Evolutionary conservation across 2,329 filamentous ascomycete species (phyloP).

Genomic region (Sarocladiaceae sp.): DNA sequence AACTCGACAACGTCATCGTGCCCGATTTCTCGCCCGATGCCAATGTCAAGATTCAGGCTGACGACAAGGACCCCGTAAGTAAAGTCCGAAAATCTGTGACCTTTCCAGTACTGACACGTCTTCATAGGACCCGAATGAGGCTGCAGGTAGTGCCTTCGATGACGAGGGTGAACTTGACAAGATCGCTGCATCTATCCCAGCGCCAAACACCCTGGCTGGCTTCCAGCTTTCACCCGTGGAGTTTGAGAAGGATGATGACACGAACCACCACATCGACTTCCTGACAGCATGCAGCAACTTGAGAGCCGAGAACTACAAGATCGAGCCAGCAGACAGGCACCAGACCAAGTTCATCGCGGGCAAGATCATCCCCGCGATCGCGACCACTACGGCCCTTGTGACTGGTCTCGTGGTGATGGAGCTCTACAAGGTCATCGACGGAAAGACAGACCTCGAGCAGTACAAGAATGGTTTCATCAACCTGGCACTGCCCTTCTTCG

Average conservation of each 20-base stretch:
- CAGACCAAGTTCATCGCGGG: slow-evolving; percentile 99
- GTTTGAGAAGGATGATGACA: slow-evolving; percentile 98
- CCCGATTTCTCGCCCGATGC: slow-evolving; percentile 91
- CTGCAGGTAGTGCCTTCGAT: slow-evolving; percentile 55
- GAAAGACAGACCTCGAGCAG: slow-evolving; percentile 93
- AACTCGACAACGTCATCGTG: slow-evolving; percentile 89
- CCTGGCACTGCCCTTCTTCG: slow-evolving; percentile 92
- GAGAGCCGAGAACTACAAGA: slow-evolving; percentile 97
- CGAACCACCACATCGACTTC: slow-evolving; percentile 98
- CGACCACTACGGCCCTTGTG: slow-evolving; percentile 92
- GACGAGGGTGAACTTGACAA: slow-evolving; percentile 73
- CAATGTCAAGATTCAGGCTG: slow-evolving; percentile 92
- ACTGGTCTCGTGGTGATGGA: slow-evolving; percentile 91
- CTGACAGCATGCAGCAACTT: slow-evolving; percentile 97
- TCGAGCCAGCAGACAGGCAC: slow-evolving; percentile 85
- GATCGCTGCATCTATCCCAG: slow-evolving; percentile 68
- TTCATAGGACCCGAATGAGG: slow-evolving; percentile 66
- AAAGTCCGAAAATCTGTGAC: neutral
- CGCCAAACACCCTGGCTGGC: slow-evolving; percentile 74
- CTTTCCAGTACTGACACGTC: neutral
- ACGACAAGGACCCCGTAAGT: slow-evolving; percentile 82
- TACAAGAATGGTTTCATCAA: slow-evolving; percentile 99
- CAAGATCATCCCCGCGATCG: slow-evolving; percentile 98
- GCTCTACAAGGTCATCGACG: slow-evolving; percentile 93
- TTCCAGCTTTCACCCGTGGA: slow-evolving; percentile 91